Conservation (phyloP, 495 filamentous ascomycete species). For the Xylaria grammica region DNA sequence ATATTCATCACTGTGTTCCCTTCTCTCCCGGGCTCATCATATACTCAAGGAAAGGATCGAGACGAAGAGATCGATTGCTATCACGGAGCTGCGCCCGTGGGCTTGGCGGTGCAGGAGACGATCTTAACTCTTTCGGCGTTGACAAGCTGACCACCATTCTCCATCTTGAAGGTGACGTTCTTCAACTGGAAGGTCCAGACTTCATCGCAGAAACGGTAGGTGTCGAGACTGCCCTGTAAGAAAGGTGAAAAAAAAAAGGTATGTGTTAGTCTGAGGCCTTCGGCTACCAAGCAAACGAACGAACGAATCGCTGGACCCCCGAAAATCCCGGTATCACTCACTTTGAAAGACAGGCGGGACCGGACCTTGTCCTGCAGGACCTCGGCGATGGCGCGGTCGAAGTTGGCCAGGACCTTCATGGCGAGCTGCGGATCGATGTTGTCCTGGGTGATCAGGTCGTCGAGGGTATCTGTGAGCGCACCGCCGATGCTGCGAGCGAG, state of each 20-base stretch:
- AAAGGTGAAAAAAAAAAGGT: not conserved
- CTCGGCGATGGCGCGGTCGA: constrained; percentile 87
- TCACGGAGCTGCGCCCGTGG: constrained; percentile 55
- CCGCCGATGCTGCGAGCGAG: constrained; percentile 73
- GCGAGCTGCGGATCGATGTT: constrained; percentile 97
- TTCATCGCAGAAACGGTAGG: constrained; percentile 99
- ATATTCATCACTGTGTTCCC: not conserved
- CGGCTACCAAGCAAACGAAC: not conserved
- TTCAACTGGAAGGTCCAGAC: constrained; percentile 99
- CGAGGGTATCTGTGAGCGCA: constrained; percentile 92
- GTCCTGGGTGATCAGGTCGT: constrained; percentile 89
- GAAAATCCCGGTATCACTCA: constrained; percentile 45
- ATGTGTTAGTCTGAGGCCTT: constrained; percentile 8
- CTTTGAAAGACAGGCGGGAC: constrained; percentile 93
- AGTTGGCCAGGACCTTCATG: constrained; percentile 95
- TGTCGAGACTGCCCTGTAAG: constrained; percentile 89
- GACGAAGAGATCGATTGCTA: not conserved
- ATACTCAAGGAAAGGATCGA: not conserved
- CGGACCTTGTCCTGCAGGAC: constrained; percentile 90
- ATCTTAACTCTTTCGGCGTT: constrained; percentile 89
- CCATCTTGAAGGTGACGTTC: constrained; percentile 96
- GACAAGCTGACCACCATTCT: constrained; percentile 66
- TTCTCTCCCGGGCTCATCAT: not conserved
- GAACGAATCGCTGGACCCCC: not conserved
- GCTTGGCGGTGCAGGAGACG: constrained; percentile 91